These are phyloP conservation scores for Acanthamoeba castellanii DNA, from an alignment of 208 protist species.

Conservation along the genomic window DNA sequence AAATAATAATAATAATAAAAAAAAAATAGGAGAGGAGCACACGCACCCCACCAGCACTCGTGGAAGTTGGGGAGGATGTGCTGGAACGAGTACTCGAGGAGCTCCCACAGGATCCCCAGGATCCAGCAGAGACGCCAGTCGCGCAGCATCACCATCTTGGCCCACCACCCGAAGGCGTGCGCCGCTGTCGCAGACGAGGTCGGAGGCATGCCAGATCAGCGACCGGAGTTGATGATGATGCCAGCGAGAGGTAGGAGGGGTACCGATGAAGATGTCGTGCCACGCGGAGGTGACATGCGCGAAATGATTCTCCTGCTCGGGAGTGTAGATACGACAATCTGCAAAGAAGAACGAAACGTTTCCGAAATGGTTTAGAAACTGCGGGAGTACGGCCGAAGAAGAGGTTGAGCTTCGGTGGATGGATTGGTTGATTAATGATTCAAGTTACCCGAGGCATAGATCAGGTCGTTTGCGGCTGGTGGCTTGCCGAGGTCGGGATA, in stretches of 20 bases:
- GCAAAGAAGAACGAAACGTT: neutral
- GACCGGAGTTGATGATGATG: neutral
- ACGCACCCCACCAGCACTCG: slow-evolving; percentile 23
- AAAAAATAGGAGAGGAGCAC: neutral
- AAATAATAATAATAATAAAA: neutral
- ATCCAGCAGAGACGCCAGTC: slow-evolving; percentile 94
- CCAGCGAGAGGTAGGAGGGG: neutral
- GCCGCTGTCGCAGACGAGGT: slow-evolving; percentile 93
- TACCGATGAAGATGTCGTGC: slow-evolving; percentile 58
- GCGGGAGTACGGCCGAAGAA: neutral
- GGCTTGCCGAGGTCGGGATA: slow-evolving; percentile 90
- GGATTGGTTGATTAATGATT: too few species aligned
- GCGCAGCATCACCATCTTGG: slow-evolving; percentile 95
- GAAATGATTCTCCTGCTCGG: slow-evolving; percentile 53
- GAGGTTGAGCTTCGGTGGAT: neutral
- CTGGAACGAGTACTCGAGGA: slow-evolving; percentile 96
- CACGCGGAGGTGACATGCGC: slow-evolving; percentile 7
- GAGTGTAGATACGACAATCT: slow-evolving; percentile 65
- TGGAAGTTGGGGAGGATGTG: slow-evolving; percentile 97
- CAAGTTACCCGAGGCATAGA: slow-evolving; percentile 92
- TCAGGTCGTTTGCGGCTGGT: slow-evolving; percentile 93
- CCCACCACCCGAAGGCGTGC: slow-evolving; percentile 95
- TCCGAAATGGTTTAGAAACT: neutral
- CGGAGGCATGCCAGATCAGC: slow-evolving; percentile 83
- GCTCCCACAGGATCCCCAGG: slow-evolving; percentile 95